Base-by-base conservation (phyloP, 2,329 filamentous ascomycete species). In the Colletotrichum sp. region DNA sequence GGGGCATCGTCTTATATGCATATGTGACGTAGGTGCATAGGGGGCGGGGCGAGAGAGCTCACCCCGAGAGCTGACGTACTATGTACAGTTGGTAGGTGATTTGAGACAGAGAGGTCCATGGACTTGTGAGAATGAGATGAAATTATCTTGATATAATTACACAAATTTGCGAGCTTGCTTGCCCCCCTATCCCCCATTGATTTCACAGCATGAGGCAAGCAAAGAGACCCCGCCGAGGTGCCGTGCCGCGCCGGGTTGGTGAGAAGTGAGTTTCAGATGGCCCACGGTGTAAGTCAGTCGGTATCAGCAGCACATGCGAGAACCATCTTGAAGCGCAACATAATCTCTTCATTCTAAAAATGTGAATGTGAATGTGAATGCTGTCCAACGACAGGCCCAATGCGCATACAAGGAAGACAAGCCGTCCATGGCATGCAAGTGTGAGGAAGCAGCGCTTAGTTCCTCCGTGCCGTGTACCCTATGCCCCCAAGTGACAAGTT, bases 401-500 rank as follows among this genome's bases (percentile, higher is more conserved):
- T 65, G 68, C 60, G 59, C 72, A 65, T 64, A 67, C 36, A 67
- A 67, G 32, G n/a, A 73, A 76, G 57, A 65, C 64, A 74, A 76
- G 71, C 71, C 70, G 71, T 74, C 44, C 59, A 65, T 63, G 60
- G 65, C 49, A 74, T 76, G 65, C 59, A 69, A 69, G 74, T 73
- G 12, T 36, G 74, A 69, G 71, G 70, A 74, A 76, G 59, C 65
- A 76, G 71, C 74, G 65, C 74, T 72, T 57, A 70, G 26, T 75
- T 69, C 74, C 74, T 76, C 74, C 59, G 21, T 76, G 59, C 64
- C 59, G 36, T 66, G 59, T 65, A 74, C 70, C 74, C 49, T 76
- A 39, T 73, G 59, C 59, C 63, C 63, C 59, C 70, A 74, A 69
- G 74, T 74, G 74, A 75, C 74, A 69, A 64, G 64, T 76, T 74